phyloP scores from a whole-genome alignment of 768 basidiomycete species.

The Tricholoma sp. region DNA sequence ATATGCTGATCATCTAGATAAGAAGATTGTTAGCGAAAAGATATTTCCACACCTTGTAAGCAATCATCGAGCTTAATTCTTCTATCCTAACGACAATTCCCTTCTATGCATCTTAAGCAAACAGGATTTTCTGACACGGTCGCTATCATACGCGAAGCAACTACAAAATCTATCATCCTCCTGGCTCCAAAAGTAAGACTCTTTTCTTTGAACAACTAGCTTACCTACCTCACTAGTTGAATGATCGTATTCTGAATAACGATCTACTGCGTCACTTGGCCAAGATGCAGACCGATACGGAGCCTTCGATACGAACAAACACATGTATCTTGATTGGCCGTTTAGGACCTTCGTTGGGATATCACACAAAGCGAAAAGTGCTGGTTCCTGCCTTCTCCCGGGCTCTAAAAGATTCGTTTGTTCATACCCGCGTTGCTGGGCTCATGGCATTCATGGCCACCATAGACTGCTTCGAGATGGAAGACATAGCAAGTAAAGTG shows the following conservation, averaged over 20 bases:
- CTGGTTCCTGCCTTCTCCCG: conserved; percentile 92
- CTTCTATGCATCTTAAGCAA: conserved; percentile 52
- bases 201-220: background rate
- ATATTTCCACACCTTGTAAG: conserved; percentile 91
- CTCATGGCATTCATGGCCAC: conserved; percentile 96
- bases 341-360: conserved; percentile 77
- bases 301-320: conserved; percentile 95
- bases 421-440: conserved; percentile 90
- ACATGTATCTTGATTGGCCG: conserved; percentile 95
- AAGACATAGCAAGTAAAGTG: conserved; percentile 87
- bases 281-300: conserved; percentile 87
- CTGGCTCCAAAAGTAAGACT: conserved; percentile 73
- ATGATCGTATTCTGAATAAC: conserved; percentile 91
- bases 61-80: conserved; percentile 3
- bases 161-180: conserved; percentile 80
- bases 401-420: conserved; percentile 85
- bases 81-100: background rate
- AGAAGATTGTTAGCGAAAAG: conserved; percentile 78
- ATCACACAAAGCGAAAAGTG: conserved; percentile 93
- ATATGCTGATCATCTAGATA: conserved; percentile 84
- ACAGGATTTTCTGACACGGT: conserved; percentile 95
- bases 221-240: conserved; percentile 48
- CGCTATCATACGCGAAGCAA: conserved; percentile 90
- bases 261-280: conserved; percentile 91
- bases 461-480: conserved; percentile 80